Conservation (phyloP, 176 grass and related monocot species). For the Carex myosuroides region DNA sequence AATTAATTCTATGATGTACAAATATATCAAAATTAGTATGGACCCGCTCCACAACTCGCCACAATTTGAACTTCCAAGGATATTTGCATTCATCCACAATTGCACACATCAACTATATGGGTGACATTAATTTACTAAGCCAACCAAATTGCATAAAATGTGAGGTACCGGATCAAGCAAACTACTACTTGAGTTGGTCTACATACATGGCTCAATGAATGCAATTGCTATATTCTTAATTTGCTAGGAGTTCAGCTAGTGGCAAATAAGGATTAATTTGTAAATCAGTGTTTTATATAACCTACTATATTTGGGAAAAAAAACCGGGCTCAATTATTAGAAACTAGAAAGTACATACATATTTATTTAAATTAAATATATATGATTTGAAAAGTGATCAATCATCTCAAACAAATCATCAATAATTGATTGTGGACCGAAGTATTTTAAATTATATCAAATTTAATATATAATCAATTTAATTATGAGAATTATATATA, state of each 20-base stretch:
- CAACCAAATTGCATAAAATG: constrained; percentile 6
- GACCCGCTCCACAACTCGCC: background rate
- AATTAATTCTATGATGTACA: background rate
- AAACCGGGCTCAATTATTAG: background rate
- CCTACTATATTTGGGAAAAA: background rate
- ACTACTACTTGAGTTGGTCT: constrained; percentile 6
- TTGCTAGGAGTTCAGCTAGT: background rate
- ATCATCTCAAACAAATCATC: background rate
- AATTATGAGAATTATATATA: background rate
- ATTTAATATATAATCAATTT: background rate
- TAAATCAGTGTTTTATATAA: background rate
- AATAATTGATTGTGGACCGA: background rate
- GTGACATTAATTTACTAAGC: background rate
- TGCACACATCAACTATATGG: background rate
- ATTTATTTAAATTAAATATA: background rate
- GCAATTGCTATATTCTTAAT: background rate
- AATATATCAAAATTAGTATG: background rate
- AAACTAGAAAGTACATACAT: background rate
- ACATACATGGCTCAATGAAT: constrained; percentile 16
- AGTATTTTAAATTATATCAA: background rate
- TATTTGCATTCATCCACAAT: background rate
- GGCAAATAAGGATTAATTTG: background rate
- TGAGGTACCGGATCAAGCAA: background rate
- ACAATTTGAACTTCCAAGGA: background rate
- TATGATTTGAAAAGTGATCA: background rate